A percentile compares a stretch with the other conserved stretches of the same genome.
These are phyloP conservation scores for Microcyclosporella mali DNA, from an alignment of 2,329 filamentous ascomycete genomes.

Conservation along the genomic window DNA sequence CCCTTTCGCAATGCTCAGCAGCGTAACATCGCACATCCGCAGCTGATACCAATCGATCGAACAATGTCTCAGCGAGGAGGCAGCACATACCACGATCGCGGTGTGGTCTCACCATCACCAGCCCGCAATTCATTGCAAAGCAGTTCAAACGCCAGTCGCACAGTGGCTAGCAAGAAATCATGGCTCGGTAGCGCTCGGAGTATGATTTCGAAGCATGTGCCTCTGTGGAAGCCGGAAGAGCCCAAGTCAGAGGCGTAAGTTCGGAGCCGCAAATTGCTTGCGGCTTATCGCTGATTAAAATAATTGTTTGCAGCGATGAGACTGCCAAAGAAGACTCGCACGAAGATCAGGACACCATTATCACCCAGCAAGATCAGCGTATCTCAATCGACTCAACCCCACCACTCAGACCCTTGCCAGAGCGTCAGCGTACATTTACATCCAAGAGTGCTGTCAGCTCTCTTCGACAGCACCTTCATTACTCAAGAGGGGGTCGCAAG, in stretches of 20 bases:
- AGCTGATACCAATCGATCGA: background rate
- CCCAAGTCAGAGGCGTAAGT: conserved; percentile 2
- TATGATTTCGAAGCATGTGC: conserved; percentile 6
- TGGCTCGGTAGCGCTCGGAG: conserved; percentile 20
- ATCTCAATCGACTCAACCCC: background rate
- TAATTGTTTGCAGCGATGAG: too few relatives aligned
- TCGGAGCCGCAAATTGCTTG: too few relatives aligned
- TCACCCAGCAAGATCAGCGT: too few relatives aligned
- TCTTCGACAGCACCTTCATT: conserved; percentile 16
- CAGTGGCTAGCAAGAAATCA: conserved; percentile 18
- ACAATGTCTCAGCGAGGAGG: conserved; percentile 9
- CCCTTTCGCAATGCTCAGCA: too few relatives aligned
- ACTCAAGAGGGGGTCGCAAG: conserved; percentile 10
- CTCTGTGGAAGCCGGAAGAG: background rate
- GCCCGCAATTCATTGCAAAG: conserved; percentile 15
- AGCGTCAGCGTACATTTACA: conserved; percentile 14
- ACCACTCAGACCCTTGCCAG: conserved; percentile 7
- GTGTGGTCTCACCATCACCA: conserved; percentile 8
- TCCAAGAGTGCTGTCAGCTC: conserved; percentile 17
- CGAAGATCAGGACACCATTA: too few relatives aligned
- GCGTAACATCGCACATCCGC: background rate
- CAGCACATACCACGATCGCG: conserved; percentile 2
- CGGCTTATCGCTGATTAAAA: too few relatives aligned
- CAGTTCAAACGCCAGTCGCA: conserved; percentile 12
- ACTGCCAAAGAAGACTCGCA: too few relatives aligned